phyloP scores from a whole-genome alignment of 1,139 yeast genomes.

The Lizanozyma gosingica region DNA sequence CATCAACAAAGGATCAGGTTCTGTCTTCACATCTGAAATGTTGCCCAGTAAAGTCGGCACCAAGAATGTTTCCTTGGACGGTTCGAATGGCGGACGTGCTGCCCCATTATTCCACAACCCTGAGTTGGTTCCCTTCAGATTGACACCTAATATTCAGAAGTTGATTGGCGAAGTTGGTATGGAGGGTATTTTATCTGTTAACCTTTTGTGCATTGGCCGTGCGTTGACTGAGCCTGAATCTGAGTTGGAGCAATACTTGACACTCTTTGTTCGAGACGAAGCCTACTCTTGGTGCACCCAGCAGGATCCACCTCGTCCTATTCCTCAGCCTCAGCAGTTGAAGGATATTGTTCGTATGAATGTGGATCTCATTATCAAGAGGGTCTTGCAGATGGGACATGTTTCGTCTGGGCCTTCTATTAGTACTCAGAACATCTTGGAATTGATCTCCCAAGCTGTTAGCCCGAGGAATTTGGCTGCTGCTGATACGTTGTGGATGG shows the following conservation, averaged over 20 bases:
- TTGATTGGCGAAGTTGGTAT: slow-evolving; percentile 87
- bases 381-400: slow-evolving; percentile 65
- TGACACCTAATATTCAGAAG: slow-evolving; percentile 92
- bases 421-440: slow-evolving; percentile 89
- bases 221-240: slow-evolving; percentile 88
- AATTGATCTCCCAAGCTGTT: slow-evolving; percentile 89
- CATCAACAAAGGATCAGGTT: slow-evolving; percentile 74
- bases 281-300: slow-evolving; percentile 89
- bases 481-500: slow-evolving; percentile 94
- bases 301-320: slow-evolving; percentile 57
- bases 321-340: slow-evolving; percentile 69
- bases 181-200: slow-evolving; percentile 86
- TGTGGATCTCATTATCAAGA: slow-evolving; percentile 74
- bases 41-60: slow-evolving; percentile 75
- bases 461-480: slow-evolving; percentile 91
- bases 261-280: slow-evolving; percentile 91
- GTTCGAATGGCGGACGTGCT: slow-evolving; percentile 45
- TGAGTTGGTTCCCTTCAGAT: slow-evolving; percentile 94
- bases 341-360: slow-evolving; percentile 83
- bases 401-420: slow-evolving; percentile 65
- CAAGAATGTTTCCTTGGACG: slow-evolving; percentile 51
- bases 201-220: slow-evolving; percentile 77
- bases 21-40: slow-evolving; percentile 93
- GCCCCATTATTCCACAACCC: slow-evolving; percentile 88
- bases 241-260: slow-evolving; percentile 78